phyloP scores from a whole-genome alignment of 2,329 filamentous ascomycete species.

The Xylaria arbuscula region DNA sequence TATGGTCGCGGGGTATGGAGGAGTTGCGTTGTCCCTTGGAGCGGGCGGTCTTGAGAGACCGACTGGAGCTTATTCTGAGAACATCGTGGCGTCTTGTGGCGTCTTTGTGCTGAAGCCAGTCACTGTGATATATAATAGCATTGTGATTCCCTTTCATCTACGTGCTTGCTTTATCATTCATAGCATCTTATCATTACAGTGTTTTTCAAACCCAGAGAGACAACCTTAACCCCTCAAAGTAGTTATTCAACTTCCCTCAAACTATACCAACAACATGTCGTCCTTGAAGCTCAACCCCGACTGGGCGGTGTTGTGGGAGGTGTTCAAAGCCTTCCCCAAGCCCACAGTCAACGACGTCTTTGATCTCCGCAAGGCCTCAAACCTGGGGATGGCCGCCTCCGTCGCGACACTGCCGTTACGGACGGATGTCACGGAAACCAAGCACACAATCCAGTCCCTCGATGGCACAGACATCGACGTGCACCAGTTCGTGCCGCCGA shows the following conservation, averaged over 20 bases:
- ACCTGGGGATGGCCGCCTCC: background rate
- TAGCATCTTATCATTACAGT: background rate
- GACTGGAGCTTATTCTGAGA: no score
- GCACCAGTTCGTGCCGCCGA: conserved; percentile 40
- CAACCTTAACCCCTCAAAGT: background rate
- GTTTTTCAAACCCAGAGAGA: background rate
- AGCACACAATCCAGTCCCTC: conserved; percentile 36
- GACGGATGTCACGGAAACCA: conserved; percentile 38
- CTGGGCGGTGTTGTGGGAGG: conserved; percentile 17
- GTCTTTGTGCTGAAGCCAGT: no score
- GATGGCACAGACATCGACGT: conserved; percentile 41
- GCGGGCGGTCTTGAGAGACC: no score
- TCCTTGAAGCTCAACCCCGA: conserved; percentile 36
- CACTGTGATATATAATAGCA: background rate
- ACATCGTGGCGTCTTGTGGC: background rate
- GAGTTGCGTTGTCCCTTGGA: no score
- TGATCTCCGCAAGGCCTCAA: conserved; percentile 17
- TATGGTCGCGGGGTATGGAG: no score
- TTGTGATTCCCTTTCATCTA: background rate
- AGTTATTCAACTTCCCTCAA: background rate
- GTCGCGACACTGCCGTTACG: background rate
- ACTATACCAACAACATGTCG: conserved; percentile 25
- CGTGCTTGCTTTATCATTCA: background rate
- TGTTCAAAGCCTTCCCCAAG: conserved; percentile 13
- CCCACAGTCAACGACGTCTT: conserved; percentile 24